Evolutionary conservation across 2,329 filamentous ascomycete genomes (phyloP), one percentile per base, ranked within the genome.

Genomic region (Bimuria novae-zelandiae): DNA sequence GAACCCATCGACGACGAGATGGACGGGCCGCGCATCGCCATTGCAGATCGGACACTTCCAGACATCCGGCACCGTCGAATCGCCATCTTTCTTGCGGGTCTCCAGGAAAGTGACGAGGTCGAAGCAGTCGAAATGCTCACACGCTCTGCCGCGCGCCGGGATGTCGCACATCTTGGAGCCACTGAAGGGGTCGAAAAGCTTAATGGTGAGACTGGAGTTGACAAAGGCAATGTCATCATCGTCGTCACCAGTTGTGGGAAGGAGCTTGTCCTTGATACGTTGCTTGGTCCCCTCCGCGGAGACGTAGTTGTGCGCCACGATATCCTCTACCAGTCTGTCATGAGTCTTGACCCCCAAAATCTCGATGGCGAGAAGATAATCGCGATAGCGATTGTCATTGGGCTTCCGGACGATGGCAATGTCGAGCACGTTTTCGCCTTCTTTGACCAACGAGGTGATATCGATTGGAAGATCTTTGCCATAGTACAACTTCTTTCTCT

Each of bases 11-110:
- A 93, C 77, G 2, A 85, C 72, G 1, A 97, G 80, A 55, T 78
- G 83, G 21, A 80, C 77, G 0, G 93, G 94, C 12, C 92, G 83
- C 10, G 89, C 91, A 71, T 97, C 92, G 27, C 76, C 77, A 22
- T 80, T 79, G 71, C 93, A 97, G 25, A 96, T 84, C 0, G 94
- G 94, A 64, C 94, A 99, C 57, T 83, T 88, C 92, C 92, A 97
- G 47, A 84, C 83, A 64, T 94, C 90, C 0, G 83, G 78, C 49
- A 82, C 75, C 1, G 71, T 63, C 0, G 47, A 58, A 32, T 67
- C 57, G 12, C 60, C 61, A 14, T 63, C 62, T 12, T 57, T 52
- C 11, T 49, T 54, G 36, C 56, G 71, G 35, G 61, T 77, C 12
- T 79, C 73, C 7, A 99, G 81, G 77, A 90, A 97, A 0, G 84